A percentile compares a stretch with the other conserved stretches of the same genome.
phyloP scores from a whole-genome alignment of 2,329 filamentous ascomycete genomes.

The Coniochaeta pulveracea region DNA sequence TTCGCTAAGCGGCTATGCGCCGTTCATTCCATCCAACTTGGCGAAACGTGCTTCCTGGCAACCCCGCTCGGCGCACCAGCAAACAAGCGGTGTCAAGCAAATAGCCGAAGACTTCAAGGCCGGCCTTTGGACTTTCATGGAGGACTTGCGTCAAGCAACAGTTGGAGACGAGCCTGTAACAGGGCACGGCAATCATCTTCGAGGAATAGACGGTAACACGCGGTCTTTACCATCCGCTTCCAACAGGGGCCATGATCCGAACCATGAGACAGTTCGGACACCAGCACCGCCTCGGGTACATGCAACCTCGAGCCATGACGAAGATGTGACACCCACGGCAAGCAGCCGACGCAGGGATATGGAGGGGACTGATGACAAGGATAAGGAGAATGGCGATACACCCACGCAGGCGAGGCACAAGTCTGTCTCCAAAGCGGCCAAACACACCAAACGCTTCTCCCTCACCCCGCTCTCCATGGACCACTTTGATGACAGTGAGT shows the following conservation, averaged over 20 bases:
- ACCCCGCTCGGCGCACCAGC: slow-evolving; percentile 34
- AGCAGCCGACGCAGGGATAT: slow-evolving; percentile 7
- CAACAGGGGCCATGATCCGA: slow-evolving; percentile 15
- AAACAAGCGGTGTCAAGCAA: slow-evolving; percentile 47
- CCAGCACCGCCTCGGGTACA: slow-evolving; percentile 26
- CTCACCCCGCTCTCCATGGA: slow-evolving; percentile 49
- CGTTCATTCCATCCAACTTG: slow-evolving; percentile 23
- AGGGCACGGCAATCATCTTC: slow-evolving; percentile 23
- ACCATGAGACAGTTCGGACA: slow-evolving; percentile 36
- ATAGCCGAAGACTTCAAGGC: slow-evolving; percentile 83
- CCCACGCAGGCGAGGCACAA: slow-evolving; percentile 16
- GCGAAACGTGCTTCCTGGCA: slow-evolving; percentile 51
- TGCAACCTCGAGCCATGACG: slow-evolving; percentile 25
- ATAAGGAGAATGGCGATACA: slow-evolving; percentile 11
- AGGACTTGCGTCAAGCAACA: slow-evolving; percentile 89
- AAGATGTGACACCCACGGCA: slow-evolving; percentile 19
- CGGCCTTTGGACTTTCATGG: slow-evolving; percentile 87
- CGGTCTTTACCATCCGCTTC: slow-evolving; percentile 11
- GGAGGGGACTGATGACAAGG: slow-evolving; percentile 5
- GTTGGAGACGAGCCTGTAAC: slow-evolving; percentile 84
- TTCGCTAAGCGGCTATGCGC: slow-evolving; percentile 17
- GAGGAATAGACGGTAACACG: slow-evolving; percentile 23
- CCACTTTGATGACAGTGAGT: slow-evolving; percentile 48
- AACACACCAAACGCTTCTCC: slow-evolving; percentile 42
- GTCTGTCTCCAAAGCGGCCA: slow-evolving; percentile 15